A percentile compares a stretch with the other conserved stretches of the same genome.
phyloP scores from a whole-genome alignment of 768 basidiomycete genomes.

The Trametes maxima region DNA sequence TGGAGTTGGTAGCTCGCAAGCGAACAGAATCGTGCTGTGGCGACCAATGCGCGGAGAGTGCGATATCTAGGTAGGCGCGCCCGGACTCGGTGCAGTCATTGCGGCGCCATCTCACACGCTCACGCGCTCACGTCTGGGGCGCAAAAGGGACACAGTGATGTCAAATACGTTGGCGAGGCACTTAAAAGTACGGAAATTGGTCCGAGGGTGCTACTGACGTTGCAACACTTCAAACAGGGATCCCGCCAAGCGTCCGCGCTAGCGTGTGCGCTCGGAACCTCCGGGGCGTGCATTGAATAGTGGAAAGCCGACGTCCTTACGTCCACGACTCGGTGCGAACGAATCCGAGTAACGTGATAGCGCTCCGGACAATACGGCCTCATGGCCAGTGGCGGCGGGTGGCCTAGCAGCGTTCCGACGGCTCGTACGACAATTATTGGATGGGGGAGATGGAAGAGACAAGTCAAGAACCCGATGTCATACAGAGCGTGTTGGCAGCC shows the following conservation, averaged over 20 bases:
- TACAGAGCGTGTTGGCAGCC: background rate
- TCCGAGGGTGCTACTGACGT: slow-evolving; percentile 7
- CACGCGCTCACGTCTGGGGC: slow-evolving; percentile 4
- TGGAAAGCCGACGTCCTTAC: slow-evolving; percentile 11
- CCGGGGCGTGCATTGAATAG: slow-evolving; percentile 2
- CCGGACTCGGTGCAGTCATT: no score
- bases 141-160: background rate
- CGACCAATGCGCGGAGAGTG: no score
- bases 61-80: no score
- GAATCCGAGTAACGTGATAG: slow-evolving; percentile 1
- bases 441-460: background rate
- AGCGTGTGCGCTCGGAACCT: slow-evolving; percentile 13
- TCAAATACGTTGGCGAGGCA: background rate
- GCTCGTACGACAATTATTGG: background rate
- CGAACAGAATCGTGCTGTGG: no score
- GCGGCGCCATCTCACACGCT: background rate
- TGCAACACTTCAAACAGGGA: background rate
- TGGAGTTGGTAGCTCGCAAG: no score
- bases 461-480: background rate
- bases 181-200: slow-evolving; percentile 1
- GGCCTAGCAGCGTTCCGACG: background rate
- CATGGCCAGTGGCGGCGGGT: background rate
- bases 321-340: slow-evolving; percentile 2
- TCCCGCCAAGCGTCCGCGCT: background rate
- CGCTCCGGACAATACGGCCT: slow-evolving; percentile 5